phyloP scores from a whole-genome alignment of 2,329 filamentous ascomycete species.

The Sclerotinia trifoliorum region DNA sequence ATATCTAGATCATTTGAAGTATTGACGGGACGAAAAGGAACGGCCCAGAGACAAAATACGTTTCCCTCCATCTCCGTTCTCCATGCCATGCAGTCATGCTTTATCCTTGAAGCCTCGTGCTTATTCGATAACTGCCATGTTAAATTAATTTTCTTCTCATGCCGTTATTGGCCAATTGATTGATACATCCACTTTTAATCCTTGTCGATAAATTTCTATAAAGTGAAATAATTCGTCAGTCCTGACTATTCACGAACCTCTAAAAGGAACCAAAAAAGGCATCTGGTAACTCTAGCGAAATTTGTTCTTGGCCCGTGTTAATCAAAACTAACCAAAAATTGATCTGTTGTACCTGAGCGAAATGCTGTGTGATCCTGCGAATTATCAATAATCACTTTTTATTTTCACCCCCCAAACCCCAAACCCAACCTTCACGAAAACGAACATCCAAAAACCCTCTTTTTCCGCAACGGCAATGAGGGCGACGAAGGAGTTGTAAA shows the following conservation, averaged over 20 bases:
- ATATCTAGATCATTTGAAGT: not conserved
- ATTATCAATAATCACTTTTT: conserved; percentile 8
- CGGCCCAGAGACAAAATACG: conserved; percentile 5
- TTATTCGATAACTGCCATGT: conserved; percentile 14
- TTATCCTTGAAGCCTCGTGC: conserved; percentile 14
- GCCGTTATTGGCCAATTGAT: conserved; percentile 15
- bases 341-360: conserved; percentile 13
- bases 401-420: not conserved
- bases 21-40: conserved; percentile 2
- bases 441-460: not conserved
- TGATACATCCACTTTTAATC: not conserved
- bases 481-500: conserved; percentile 19
- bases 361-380: not conserved
- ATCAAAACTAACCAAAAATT: conserved; percentile 6
- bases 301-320: conserved; percentile 17
- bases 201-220: not conserved
- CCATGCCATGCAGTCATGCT: not conserved
- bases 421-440: not conserved
- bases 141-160: conserved; percentile 16
- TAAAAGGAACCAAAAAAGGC: not conserved
- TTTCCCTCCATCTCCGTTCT: not conserved
- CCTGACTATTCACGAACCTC: conserved; percentile 13
- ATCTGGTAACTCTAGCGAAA: conserved; percentile 19
- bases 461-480: conserved; percentile 23
- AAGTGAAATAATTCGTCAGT: conserved; percentile 17